A percentile compares a stretch with the other conserved stretches of the same genome.
Evolutionary conservation across 768 basidiomycete genomes (phyloP).

Genomic region (Xerocomus brunneocitrinus): DNA sequence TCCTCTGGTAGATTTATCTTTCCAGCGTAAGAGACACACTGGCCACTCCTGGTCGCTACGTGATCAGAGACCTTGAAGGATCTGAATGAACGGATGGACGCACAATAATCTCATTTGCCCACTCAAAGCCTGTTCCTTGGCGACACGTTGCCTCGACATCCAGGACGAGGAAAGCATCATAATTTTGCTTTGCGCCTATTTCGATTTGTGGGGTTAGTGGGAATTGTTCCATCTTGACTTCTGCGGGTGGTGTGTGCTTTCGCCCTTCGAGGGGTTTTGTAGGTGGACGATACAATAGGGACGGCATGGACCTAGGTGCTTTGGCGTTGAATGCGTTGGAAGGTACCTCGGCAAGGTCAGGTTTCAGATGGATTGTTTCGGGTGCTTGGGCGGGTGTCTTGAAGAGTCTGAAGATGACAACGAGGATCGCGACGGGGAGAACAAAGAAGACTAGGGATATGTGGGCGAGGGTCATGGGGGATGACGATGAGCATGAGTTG

Average conservation of each 20-base stretch:
- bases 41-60: conserved; percentile 67
- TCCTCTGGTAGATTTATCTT: conserved; percentile 49
- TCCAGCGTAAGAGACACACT: conserved; percentile 84
- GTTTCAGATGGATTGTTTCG: background rate
- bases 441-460: background rate
- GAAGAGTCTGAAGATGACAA: conserved; percentile 4
- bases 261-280: conserved; percentile 5
- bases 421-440: conserved; percentile 5
- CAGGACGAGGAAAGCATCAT: conserved; percentile 79
- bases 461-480: conserved; percentile 9
- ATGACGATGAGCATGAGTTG: conserved; percentile 6
- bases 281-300: conserved; percentile 11
- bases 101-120: conserved; percentile 95
- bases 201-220: conserved; percentile 8
- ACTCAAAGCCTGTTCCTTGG: conserved; percentile 62
- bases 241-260: background rate
- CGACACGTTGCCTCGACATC: conserved; percentile 88
- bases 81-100: conserved; percentile 26
- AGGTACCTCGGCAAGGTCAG: background rate
- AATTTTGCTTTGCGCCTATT: conserved; percentile 40
- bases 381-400: background rate
- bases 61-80: conserved; percentile 5
- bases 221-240: background rate
- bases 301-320: conserved; percentile 12
- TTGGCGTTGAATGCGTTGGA: background rate